phyloP scores from a whole-genome alignment of 2,329 filamentous ascomycete species.

The Helicocarpus griseus region DNA sequence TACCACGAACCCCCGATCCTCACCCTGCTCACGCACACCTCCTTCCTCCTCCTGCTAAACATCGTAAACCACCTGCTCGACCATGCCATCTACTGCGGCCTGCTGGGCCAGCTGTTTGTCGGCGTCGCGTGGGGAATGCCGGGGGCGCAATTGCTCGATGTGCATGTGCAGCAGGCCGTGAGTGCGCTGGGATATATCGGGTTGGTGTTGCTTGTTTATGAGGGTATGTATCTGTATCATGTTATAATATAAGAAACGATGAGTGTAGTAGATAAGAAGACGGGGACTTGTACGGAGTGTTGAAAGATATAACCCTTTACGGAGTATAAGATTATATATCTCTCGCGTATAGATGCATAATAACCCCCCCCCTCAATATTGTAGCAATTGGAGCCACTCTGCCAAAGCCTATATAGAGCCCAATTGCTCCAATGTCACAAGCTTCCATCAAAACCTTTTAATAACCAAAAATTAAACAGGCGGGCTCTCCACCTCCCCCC shows the following conservation, averaged over 20 bases:
- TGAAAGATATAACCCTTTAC: neutral
- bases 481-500: constrained; percentile 48
- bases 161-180: constrained; percentile 44
- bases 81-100: constrained; percentile 54
- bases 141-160: constrained; percentile 50
- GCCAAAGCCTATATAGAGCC: too few relatives aligned
- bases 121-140: constrained; percentile 63
- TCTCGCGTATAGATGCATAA: neutral
- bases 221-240: constrained; percentile 50
- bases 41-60: constrained; percentile 56
- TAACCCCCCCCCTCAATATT: too few relatives aligned
- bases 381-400: too few relatives aligned
- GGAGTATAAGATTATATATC: neutral
- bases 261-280: too few relatives aligned
- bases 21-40: constrained; percentile 50
- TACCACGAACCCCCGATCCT: constrained; percentile 56
- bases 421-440: too few relatives aligned
- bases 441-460: too few relatives aligned
- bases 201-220: constrained; percentile 61
- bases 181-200: constrained; percentile 64
- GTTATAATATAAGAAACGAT: too few relatives aligned
- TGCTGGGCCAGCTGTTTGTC: constrained; percentile 61
- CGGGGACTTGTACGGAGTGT: neutral
- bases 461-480: too few relatives aligned
- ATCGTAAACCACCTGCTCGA: constrained; percentile 49